phyloP scores from a whole-genome alignment of 176 grass and related monocot genomes.

The Paspalum vaginatum region DNA sequence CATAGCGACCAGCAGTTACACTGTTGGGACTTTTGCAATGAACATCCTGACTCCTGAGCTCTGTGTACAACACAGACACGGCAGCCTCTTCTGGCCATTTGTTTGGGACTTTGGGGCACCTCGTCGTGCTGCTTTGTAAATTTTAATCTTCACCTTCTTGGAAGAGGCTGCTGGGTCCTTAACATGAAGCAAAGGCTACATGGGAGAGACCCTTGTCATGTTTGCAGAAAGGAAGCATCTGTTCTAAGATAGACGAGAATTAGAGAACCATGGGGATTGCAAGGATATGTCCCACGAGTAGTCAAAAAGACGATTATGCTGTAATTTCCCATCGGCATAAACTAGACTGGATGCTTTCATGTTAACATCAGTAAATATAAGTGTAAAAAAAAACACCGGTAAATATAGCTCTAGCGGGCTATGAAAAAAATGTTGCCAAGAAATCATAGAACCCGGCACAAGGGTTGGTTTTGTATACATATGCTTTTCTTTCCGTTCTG shows the following conservation, averaged over 20 bases:
- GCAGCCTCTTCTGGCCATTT: slow-evolving; percentile 77
- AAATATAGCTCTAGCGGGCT: background rate
- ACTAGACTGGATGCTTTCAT: background rate
- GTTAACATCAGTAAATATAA: background rate
- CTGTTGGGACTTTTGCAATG: no score
- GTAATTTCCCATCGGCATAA: slow-evolving; percentile 25
- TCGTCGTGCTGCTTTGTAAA: no score
- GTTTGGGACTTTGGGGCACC: slow-evolving; percentile 65
- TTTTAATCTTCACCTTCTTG: slow-evolving; percentile 64
- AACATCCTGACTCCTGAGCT: slow-evolving; percentile 58
- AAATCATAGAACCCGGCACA: no score
- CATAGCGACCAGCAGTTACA: no score
- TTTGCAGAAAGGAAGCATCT: background rate
- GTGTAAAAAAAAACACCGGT: no score
- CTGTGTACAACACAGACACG: slow-evolving; percentile 41
- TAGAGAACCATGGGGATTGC: background rate
- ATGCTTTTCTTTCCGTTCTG: no score
- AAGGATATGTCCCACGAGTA: slow-evolving; percentile 10
- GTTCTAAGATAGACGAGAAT: no score
- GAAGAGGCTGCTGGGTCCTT: slow-evolving; percentile 82
- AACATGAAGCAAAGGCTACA: slow-evolving; percentile 7
- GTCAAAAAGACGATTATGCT: slow-evolving; percentile 23
- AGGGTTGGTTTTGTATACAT: no score
- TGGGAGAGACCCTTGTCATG: background rate
- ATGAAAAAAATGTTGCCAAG: background rate